Conservation (phyloP, 305 asterid genomes). For the Fraxinus sp. region DNA sequence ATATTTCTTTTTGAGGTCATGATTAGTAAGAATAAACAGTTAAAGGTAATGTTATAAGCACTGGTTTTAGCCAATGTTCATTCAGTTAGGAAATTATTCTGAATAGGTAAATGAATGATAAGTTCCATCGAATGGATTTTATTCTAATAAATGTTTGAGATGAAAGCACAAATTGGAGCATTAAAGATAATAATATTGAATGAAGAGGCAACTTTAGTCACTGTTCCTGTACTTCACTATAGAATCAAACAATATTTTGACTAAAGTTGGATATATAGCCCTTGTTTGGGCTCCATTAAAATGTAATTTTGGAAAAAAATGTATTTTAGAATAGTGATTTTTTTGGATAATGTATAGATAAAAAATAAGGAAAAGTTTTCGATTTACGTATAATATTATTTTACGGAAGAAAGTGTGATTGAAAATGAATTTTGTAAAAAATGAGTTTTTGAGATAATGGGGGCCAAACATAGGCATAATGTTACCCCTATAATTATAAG, state of each 20-base stretch:
- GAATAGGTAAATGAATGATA: background rate
- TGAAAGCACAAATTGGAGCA: background rate
- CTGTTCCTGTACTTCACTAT: background rate
- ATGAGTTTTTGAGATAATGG: too few species aligned
- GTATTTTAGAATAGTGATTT: too few species aligned
- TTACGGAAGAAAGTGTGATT: too few species aligned
- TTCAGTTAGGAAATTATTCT: conserved; percentile 3
- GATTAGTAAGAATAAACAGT: background rate
- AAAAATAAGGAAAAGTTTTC: too few species aligned
- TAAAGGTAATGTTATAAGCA: background rate
- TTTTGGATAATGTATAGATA: too few species aligned
- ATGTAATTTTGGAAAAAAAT: too few species aligned
- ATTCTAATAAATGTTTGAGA: background rate
- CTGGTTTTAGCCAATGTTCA: background rate
- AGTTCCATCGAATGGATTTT: background rate
- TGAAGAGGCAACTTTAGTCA: background rate
- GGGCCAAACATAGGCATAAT: background rate
- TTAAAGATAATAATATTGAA: background rate
- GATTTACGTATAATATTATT: too few species aligned
- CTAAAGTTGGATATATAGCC: background rate
- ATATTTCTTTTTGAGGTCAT: background rate
- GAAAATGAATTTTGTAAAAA: too few species aligned
- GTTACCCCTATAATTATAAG: background rate
- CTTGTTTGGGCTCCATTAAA: too few species aligned
- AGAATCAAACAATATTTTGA: background rate